phyloP scores from a whole-genome alignment of 768 basidiomycete genomes.

The Macrocybe gigantea region DNA sequence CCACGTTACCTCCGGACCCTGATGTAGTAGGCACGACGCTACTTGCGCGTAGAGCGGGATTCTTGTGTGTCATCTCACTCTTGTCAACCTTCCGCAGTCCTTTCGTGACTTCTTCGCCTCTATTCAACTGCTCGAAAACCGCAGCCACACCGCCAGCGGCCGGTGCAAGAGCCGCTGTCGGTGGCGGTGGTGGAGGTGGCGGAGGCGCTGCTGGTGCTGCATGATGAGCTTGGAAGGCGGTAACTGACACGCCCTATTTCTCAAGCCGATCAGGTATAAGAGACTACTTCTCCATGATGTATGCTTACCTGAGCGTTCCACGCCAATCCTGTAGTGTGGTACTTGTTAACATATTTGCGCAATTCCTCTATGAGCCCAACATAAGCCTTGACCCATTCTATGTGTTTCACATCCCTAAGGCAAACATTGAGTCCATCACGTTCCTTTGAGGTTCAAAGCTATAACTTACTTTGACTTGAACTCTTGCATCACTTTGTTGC shows the following conservation, averaged over 20 bases:
- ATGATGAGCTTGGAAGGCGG: slow-evolving; percentile 42
- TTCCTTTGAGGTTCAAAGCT: not conserved
- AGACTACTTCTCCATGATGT: not conserved
- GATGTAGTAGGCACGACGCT: slow-evolving; percentile 35
- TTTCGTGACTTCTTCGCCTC: slow-evolving; percentile 86
- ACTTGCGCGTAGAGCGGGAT: slow-evolving; percentile 79
- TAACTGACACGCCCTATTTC: slow-evolving; percentile 48
- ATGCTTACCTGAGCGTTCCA: slow-evolving; percentile 80
- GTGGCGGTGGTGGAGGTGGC: slow-evolving; percentile 36
- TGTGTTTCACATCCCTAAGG: slow-evolving; percentile 74
- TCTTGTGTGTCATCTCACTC: slow-evolving; percentile 99
- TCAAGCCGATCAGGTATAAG: slow-evolving; percentile 1
- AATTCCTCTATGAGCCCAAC: slow-evolving; percentile 67
- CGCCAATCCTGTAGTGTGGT: slow-evolving; percentile 77
- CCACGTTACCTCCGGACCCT: slow-evolving; percentile 16
- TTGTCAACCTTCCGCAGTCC: slow-evolving; percentile 90
- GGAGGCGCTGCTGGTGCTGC: slow-evolving; percentile 48
- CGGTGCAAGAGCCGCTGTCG: slow-evolving; percentile 29
- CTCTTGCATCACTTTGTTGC: slow-evolving; percentile 85
- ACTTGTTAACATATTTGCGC: slow-evolving; percentile 77
- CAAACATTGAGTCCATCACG: not conserved
- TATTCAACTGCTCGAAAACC: slow-evolving; percentile 88
- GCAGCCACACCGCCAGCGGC: slow-evolving; percentile 57
- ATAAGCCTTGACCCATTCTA: slow-evolving; percentile 83
- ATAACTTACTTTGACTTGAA: slow-evolving; percentile 81